Conservation (phyloP, 1,284 basidiomycete species). For the Taiwanofungus camphoratus region DNA sequence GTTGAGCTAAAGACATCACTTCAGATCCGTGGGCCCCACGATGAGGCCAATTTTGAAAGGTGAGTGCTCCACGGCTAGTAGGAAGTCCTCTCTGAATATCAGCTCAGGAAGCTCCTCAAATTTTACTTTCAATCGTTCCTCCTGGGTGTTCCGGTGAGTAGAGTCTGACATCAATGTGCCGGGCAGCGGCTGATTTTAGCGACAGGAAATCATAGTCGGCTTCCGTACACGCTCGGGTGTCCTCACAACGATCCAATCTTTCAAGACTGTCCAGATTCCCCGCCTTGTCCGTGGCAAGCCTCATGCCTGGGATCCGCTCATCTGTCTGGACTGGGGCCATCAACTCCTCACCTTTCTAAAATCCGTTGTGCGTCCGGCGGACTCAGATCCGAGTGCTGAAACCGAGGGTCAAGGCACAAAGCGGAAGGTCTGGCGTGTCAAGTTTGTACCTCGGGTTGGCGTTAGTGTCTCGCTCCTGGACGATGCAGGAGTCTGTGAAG, state of each 20-base stretch:
- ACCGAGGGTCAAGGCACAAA: conserved; percentile 11
- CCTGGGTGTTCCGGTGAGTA: conserved; percentile 79
- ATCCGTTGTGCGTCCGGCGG: conserved; percentile 22
- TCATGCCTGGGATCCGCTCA: conserved; percentile 71
- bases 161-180: background rate
- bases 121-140: conserved; percentile 96
- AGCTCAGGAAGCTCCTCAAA: conserved; percentile 75
- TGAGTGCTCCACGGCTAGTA: conserved; percentile 30
- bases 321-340: conserved; percentile 74
- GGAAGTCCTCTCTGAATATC: background rate
- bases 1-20: conserved; percentile 95
- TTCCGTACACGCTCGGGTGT: conserved; percentile 81
- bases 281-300: conserved; percentile 70
- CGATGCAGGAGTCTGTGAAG: conserved; percentile 45
- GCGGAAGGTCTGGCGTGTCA: conserved; percentile 58
- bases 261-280: conserved; percentile 70
- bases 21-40: conserved; percentile 61
- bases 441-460: conserved; percentile 52
- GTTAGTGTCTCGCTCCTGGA: conserved; percentile 41
- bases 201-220: conserved; percentile 82
- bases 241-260: conserved; percentile 55
- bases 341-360: conserved; percentile 56
- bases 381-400: conserved; percentile 12
- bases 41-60: conserved; percentile 81
- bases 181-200: background rate